Evolutionary conservation across 352 stramenopile species (phyloP), one percentile per base, ranked within the genome.

Genomic region (Pythium biforme): DNA sequence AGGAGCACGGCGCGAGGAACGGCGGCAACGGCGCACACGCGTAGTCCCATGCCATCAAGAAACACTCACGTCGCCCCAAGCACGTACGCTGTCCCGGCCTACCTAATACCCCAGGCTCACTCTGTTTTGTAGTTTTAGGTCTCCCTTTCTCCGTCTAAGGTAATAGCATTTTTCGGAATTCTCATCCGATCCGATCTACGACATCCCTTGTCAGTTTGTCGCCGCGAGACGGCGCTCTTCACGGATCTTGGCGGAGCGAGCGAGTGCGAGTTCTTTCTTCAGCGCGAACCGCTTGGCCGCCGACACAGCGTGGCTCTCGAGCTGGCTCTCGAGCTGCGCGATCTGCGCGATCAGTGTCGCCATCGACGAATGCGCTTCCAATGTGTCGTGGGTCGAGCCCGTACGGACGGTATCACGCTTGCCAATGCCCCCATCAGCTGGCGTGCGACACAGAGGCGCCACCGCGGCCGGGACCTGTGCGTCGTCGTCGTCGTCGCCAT

Each of bases 241-340:
- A 15, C 81, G 86, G 62, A 94, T 88, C 61, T 78, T 79, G 45
- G 80, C 72, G 4, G 84, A 89, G 29, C 84, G 84, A 31, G 78
- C 51, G 59, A 89, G 74, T 10, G 84, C 84, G 17, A 95, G 59
- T 43, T 94, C 77, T 63, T 94, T 95, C 70, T 92, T 93, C 33
- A 95, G 53, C 31, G 84, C 83, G 41, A 89, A 94, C 22, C 78
- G 83, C 57, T 94, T 95, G 3, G 83, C 63, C 3, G 67, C 83
- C 14, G 83, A 92, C 8, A 95, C 59, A 9, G 77, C 59, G 22
- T 76, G 75, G 47, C 72, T 72, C 45, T 95, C 86, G 27, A 95
- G 73, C 59, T 89, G 70, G 8, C 29, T n/a, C 39, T 92, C 81
- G 25, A 93, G 70, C 19, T 73, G 48, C 12, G 66, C 63, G 52